A percentile compares a stretch with the other conserved stretches of the same genome.
Evolutionary conservation across 2,329 filamentous ascomycete species (phyloP).

Genomic region (Botrytis medusae): DNA sequence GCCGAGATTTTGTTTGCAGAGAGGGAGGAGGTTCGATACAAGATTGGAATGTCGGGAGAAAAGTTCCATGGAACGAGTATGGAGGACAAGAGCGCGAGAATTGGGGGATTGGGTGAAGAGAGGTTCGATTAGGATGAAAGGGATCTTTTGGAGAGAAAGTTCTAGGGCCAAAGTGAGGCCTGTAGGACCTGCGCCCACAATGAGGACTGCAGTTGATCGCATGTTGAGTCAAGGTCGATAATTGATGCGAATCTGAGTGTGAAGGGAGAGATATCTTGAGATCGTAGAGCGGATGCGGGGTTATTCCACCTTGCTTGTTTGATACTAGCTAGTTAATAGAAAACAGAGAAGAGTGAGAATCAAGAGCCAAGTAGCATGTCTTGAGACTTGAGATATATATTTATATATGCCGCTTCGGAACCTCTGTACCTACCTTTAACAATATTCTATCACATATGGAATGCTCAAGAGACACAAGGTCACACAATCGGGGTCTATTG

Average conservation of each 20-base stretch:
- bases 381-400: neutral
- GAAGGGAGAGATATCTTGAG: neutral
- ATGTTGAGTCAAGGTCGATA: neutral
- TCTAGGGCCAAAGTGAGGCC: constrained; percentile 47
- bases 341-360: neutral
- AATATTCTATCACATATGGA: neutral
- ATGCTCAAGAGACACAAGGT: neutral
- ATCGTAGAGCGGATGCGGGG: neutral
- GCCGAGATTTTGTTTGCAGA: constrained; percentile 43
- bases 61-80: constrained; percentile 51
- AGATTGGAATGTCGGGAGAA: constrained; percentile 47
- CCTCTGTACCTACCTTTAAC: neutral
- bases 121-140: constrained; percentile 45
- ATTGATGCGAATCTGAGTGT: neutral
- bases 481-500: neutral
- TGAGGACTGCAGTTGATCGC: constrained; percentile 42
- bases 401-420: neutral
- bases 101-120: constrained; percentile 40
- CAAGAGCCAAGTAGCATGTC: neutral
- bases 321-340: neutral
- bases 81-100: constrained; percentile 48
- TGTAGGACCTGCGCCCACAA: constrained; percentile 48
- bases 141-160: constrained; percentile 39
- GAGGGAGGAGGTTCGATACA: constrained; percentile 41
- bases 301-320: neutral